Evolutionary conservation across 805 yeast species (phyloP).

Genomic region (Alloascoidea africana): DNA sequence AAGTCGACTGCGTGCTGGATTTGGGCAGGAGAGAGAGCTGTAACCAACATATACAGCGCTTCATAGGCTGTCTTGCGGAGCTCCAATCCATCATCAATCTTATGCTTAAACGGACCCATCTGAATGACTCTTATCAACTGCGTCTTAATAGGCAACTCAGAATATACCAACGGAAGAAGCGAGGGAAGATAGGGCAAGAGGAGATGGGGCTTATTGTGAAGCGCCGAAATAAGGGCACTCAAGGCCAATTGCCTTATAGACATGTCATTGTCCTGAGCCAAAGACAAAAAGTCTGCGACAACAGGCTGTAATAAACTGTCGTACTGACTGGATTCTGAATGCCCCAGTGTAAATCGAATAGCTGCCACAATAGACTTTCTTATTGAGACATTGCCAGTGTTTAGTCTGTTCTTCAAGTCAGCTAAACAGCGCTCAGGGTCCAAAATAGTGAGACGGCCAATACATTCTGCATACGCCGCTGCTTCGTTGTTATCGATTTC

Average conservation of each 20-base stretch:
- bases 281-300: slow-evolving; percentile 13
- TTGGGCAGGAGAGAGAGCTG: slow-evolving; percentile 13
- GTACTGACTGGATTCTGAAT: slow-evolving; percentile 9
- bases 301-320: slow-evolving; percentile 13
- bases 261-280: slow-evolving; percentile 24
- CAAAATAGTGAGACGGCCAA: slow-evolving; percentile 13
- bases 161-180: slow-evolving; percentile 34
- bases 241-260: slow-evolving; percentile 47
- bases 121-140: slow-evolving; percentile 50
- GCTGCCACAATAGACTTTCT: slow-evolving; percentile 19
- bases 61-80: slow-evolving; percentile 63
- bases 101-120: slow-evolving; percentile 81
- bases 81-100: slow-evolving; percentile 64
- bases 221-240: slow-evolving; percentile 40
- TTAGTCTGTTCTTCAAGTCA: slow-evolving; percentile 14
- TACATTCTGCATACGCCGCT: slow-evolving; percentile 11
- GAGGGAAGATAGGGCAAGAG: slow-evolving; percentile 28
- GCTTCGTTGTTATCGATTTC: slow-evolving; percentile 6
- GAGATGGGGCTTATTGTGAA: slow-evolving; percentile 37
- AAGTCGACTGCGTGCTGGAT: slow-evolving; percentile 15
- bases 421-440: slow-evolving; percentile 17
- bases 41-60: slow-evolving; percentile 38
- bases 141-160: slow-evolving; percentile 38
- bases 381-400: slow-evolving; percentile 9
- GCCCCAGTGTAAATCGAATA: slow-evolving; percentile 21